These are phyloP conservation scores for Morella rubra DNA, from an alignment of 306 rosid genomes.

Conservation along the genomic window DNA sequence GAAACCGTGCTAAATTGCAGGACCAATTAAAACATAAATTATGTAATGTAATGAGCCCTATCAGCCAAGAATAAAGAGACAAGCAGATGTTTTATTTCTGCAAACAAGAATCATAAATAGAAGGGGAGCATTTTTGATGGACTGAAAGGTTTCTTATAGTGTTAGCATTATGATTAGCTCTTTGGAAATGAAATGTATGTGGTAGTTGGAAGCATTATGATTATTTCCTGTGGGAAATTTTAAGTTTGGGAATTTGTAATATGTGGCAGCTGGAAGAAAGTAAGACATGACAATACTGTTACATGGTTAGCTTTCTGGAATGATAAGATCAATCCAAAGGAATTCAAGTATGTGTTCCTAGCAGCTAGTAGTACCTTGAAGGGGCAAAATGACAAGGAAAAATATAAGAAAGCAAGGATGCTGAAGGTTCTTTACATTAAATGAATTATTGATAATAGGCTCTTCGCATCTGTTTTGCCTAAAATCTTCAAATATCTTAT, in stretches of 20 bases:
- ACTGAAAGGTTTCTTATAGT: no score
- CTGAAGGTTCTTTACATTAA: slow-evolving; percentile 60
- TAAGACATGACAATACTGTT: slow-evolving; percentile 84
- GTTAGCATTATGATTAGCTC: no score
- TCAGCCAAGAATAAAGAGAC: no score
- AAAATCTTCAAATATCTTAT: slow-evolving; percentile 9
- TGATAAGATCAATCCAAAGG: slow-evolving; percentile 88
- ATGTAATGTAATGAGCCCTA: no score
- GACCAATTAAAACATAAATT: no score
- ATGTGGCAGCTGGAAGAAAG: slow-evolving; percentile 88
- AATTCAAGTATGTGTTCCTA: slow-evolving; percentile 92
- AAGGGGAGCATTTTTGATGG: no score
- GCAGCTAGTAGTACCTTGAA: slow-evolving; percentile 97
- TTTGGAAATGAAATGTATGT: no score
- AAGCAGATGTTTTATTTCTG: no score
- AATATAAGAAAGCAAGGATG: slow-evolving; percentile 95
- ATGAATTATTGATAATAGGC: background rate
- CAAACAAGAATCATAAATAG: no score
- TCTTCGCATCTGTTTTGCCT: background rate
- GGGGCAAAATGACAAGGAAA: slow-evolving; percentile 97
- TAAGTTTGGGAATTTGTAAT: slow-evolving; percentile 14
- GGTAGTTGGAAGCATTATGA: no score
- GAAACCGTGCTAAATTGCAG: no score
- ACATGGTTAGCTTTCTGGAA: slow-evolving; percentile 97
- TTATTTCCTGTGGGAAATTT: slow-evolving; percentile 9